These are phyloP conservation scores for Lactarius trivialis DNA, from an alignment of 768 basidiomycete genomes.

Conservation along the genomic window DNA sequence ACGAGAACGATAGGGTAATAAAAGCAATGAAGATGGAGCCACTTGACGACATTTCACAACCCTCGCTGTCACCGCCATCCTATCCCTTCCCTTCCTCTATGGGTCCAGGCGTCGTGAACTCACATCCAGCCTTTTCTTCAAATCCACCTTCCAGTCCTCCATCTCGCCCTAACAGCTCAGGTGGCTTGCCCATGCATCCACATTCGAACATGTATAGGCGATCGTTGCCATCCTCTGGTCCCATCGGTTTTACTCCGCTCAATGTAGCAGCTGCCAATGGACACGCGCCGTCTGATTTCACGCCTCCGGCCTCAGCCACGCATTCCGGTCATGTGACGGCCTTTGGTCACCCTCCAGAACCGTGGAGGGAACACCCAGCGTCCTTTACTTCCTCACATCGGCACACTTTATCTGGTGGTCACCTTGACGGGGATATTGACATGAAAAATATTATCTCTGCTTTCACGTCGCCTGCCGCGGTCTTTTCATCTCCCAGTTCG, in stretches of 20 bases:
- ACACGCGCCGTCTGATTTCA: slow-evolving; percentile 24
- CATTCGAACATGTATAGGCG: slow-evolving; percentile 23
- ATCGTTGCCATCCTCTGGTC: slow-evolving; percentile 10
- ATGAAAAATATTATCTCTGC: slow-evolving; percentile 20
- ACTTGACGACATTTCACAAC: slow-evolving; percentile 35
- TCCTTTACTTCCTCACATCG: slow-evolving; percentile 26
- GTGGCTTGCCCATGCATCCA: slow-evolving; percentile 25
- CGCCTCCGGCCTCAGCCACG: slow-evolving; percentile 24
- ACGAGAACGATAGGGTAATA: slow-evolving; percentile 36
- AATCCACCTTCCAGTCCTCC: slow-evolving; percentile 23
- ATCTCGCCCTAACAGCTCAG: slow-evolving; percentile 33
- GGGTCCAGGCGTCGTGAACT: slow-evolving; percentile 14
- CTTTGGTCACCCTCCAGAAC: slow-evolving; percentile 27
- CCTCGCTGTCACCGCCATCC: slow-evolving; percentile 18
- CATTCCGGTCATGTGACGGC: slow-evolving; percentile 28
- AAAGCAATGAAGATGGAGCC: slow-evolving; percentile 47
- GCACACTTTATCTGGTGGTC: slow-evolving; percentile 28
- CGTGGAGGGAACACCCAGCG: slow-evolving; percentile 14
- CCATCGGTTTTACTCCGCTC: slow-evolving; percentile 23
- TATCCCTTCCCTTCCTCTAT: slow-evolving; percentile 24
- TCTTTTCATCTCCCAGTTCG: slow-evolving; percentile 26
- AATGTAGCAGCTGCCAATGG: slow-evolving; percentile 23
- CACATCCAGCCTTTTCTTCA: slow-evolving; percentile 23
- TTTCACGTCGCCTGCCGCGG: slow-evolving; percentile 29
- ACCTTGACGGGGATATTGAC: slow-evolving; percentile 22